Conservation (phyloP, 352 stramenopile species). For the Phytophthora megakarya region DNA sequence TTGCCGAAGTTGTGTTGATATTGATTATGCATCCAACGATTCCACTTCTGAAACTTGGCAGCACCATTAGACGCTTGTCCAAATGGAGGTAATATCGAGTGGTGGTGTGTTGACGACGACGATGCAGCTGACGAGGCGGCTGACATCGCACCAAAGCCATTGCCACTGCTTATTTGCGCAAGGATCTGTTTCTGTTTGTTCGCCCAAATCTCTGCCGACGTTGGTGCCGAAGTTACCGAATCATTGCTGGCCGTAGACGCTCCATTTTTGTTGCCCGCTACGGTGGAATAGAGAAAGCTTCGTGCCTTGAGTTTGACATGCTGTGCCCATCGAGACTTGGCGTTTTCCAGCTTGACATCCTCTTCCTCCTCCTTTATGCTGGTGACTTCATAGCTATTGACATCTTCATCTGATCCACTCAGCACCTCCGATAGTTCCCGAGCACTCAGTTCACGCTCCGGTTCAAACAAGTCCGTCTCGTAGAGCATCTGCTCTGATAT, state of each 20-base stretch:
- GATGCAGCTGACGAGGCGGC: constrained; percentile 21
- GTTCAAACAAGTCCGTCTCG: constrained; percentile 84
- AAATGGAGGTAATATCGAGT: constrained; percentile 38
- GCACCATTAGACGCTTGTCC: constrained; percentile 43
- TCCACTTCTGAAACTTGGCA: constrained; percentile 87
- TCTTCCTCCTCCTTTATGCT: constrained; percentile 89
- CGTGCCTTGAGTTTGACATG: constrained; percentile 85
- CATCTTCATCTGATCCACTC: constrained; percentile 59
- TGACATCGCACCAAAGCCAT: constrained; percentile 20
- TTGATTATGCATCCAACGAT: constrained; percentile 76
- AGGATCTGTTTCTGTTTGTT: constrained; percentile 78
- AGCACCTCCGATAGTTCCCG: constrained; percentile 79
- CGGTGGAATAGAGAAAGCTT: constrained; percentile 75
- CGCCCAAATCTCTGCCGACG: constrained; percentile 69
- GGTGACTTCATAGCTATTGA: constrained; percentile 76
- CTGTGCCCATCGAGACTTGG: constrained; percentile 82
- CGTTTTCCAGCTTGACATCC: constrained; percentile 81
- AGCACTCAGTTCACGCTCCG: constrained; percentile 75
- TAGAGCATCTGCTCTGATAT: constrained; percentile 87
- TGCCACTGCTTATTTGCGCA: constrained; percentile 47
- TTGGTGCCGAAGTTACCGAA: constrained; percentile 43
- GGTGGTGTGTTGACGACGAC: constrained; percentile 29
- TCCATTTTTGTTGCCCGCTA: constrained; percentile 43
- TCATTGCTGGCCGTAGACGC: constrained; percentile 12
- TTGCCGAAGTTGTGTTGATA: constrained; percentile 78